Base-by-base conservation (phyloP, 257 asterid genomes). In the Phtheirospermum japonicum region DNA sequence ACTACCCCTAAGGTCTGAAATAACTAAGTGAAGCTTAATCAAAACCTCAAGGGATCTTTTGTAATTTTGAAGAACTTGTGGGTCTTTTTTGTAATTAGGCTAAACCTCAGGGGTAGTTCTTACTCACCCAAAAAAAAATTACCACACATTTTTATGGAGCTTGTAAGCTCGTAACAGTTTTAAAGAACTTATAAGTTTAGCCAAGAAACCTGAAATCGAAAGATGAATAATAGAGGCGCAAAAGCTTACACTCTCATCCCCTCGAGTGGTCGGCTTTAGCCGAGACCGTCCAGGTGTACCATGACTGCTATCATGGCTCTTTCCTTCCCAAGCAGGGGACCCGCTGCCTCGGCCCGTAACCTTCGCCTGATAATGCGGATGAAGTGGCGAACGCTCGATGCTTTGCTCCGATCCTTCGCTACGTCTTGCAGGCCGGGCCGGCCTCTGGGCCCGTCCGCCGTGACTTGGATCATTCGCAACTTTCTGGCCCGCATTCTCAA, bases 321-420 rank as follows among this genome's bases (percentile, higher is more conserved):
- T 84, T 14, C 85, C 85, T 31, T 87, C 95, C 80, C 77, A 68
- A 34, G 80, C 82, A 42, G 90, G 92, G 20, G 94, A 82, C n/a
- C 80, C 83, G 18, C 71, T 62, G 2, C 77, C 82, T 36, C 79
- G 62, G 12, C 82, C 93, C 17, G 11, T 18, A 10, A 62, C 67
- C 72, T 75, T 86, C 2, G 74, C 83, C 70, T 77, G 86, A 36
- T 80, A 48, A 61, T 74, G 82, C 0, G 90, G 90, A 68, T 86
- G 92, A 54, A 81, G 76, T 0, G 97, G 96, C 0, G 95, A 86
- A 13, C 80, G 80, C 12, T 89, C 96, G 54, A 80, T 49, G 73
- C 90, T 80, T 34, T 76, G 76, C 19, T 88, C 96, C 0, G 88
- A 82, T 3, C 95, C 96, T 18, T 31, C 80, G 52, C 87, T 80